A percentile compares a stretch with the other conserved stretches of the same genome.
phyloP scores from a whole-genome alignment of 257 asterid genomes.

The Paulownia fortunei region DNA sequence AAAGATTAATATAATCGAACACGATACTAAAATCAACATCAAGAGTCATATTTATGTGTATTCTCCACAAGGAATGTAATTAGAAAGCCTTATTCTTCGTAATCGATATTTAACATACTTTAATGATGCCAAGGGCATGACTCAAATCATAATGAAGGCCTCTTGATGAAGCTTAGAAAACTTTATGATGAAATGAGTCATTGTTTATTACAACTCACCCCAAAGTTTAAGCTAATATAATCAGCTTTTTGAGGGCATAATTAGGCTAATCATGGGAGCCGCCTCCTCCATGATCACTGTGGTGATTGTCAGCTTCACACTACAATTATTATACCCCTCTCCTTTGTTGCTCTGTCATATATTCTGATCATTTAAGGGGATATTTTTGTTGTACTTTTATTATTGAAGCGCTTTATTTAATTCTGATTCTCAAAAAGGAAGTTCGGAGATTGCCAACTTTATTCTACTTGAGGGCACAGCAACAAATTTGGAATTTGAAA shows the following conservation, averaged over 20 bases:
- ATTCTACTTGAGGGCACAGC: neutral
- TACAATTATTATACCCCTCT: slow-evolving; percentile 3
- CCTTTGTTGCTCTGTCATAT: slow-evolving; percentile 8
- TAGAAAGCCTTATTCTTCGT: slow-evolving; percentile 15
- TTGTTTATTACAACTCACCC: neutral
- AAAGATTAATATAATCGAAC: neutral
- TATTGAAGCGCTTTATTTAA: neutral
- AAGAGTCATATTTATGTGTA: neutral
- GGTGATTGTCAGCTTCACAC: slow-evolving; percentile 35
- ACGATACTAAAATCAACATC: neutral
- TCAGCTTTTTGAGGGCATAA: neutral
- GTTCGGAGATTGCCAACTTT: slow-evolving; percentile 19
- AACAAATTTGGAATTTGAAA: no score
- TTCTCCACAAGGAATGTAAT: neutral
- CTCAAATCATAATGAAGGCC: slow-evolving; percentile 14
- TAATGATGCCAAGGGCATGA: neutral
- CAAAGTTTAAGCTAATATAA: slow-evolving; percentile 25
- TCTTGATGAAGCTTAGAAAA: neutral
- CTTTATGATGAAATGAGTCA: neutral
- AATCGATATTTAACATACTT: slow-evolving; percentile 8
- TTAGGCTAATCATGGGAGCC: slow-evolving; percentile 24
- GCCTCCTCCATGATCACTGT: slow-evolving; percentile 45
- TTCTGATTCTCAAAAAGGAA: slow-evolving; percentile 25
- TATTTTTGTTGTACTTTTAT: neutral
- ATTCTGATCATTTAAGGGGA: slow-evolving; percentile 10